Evolutionary conservation across 805 yeast genomes (phyloP).

Genomic region (Saccharomycopsis sp.): DNA sequence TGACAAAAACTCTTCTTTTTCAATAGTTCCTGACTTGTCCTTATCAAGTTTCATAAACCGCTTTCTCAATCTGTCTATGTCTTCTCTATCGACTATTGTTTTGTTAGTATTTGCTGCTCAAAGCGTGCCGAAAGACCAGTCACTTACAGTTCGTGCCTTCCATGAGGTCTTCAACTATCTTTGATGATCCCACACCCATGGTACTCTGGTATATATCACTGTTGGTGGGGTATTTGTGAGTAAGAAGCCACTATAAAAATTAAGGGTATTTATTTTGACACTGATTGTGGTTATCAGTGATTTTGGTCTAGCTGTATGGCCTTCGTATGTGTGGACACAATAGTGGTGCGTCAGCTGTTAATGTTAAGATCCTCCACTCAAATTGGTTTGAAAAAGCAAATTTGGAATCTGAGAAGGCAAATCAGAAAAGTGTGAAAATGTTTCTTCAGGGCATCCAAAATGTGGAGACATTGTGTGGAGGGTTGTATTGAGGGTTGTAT

Average conservation of each 20-base stretch:
- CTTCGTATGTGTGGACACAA: no score
- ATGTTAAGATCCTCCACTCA: no score
- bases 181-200: slow-evolving; percentile 61
- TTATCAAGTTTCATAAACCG: slow-evolving; percentile 93
- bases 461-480: neutral
- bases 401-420: neutral
- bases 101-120: slow-evolving; percentile 13
- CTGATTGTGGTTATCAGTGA: no score
- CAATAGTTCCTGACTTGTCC: slow-evolving; percentile 89
- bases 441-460: neutral
- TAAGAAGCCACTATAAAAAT: no score
- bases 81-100: slow-evolving; percentile 69
- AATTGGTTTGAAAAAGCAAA: neutral
- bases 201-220: neutral
- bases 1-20: slow-evolving; percentile 79
- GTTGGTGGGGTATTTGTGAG: no score
- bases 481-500: no score
- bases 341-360: no score
- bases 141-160: slow-evolving; percentile 71
- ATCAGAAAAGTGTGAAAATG: neutral
- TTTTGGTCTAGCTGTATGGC: no score
- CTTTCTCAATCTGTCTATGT: slow-evolving; percentile 83
- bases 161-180: slow-evolving; percentile 57
- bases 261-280: no score
- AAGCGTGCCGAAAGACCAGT: neutral